Evolutionary conservation across 306 rosid genomes (phyloP).

Genomic region (Chamaecrista fasciculata): DNA sequence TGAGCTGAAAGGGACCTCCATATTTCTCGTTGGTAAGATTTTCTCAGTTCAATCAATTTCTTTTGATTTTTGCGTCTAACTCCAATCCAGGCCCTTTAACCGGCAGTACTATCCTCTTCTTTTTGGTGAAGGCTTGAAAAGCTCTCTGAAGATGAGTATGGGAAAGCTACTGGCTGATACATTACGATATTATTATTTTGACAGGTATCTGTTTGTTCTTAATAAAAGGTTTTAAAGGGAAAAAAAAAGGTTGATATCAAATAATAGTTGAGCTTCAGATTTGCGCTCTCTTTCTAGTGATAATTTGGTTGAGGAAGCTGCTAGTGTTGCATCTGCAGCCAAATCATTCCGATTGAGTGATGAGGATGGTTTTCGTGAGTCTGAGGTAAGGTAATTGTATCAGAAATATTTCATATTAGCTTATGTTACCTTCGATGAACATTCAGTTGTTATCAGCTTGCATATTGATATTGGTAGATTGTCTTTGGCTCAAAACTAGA

Average conservation of each 20-base stretch:
- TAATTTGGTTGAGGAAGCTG: constrained; percentile 80
- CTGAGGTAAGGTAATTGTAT: constrained; percentile 77
- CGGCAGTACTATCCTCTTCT: neutral
- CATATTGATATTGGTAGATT: neutral
- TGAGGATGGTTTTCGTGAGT: constrained; percentile 53
- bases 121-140: constrained; percentile 59
- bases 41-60: neutral
- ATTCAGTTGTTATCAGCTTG: neutral
- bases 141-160: constrained; percentile 62
- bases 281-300: constrained; percentile 53
- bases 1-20: constrained; percentile 80
- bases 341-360: constrained; percentile 57
- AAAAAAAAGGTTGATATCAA: neutral
- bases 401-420: constrained; percentile 15
- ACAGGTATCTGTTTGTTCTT: constrained; percentile 53
- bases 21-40: constrained; percentile 82
- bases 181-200: constrained; percentile 84
- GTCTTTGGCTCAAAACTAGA: constrained; percentile 17
- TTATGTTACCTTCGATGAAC: constrained; percentile 10
- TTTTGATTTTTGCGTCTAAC: constrained; percentile 12
- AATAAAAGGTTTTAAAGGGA: constrained; percentile 5
- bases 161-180: constrained; percentile 75
- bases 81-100: neutral
- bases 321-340: constrained; percentile 58
- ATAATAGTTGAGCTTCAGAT: constrained; percentile 26